A percentile compares a stretch with the other conserved stretches of the same genome.
phyloP scores from a whole-genome alignment of 2,329 filamentous ascomycete species.

The Zasmidium angulare region DNA sequence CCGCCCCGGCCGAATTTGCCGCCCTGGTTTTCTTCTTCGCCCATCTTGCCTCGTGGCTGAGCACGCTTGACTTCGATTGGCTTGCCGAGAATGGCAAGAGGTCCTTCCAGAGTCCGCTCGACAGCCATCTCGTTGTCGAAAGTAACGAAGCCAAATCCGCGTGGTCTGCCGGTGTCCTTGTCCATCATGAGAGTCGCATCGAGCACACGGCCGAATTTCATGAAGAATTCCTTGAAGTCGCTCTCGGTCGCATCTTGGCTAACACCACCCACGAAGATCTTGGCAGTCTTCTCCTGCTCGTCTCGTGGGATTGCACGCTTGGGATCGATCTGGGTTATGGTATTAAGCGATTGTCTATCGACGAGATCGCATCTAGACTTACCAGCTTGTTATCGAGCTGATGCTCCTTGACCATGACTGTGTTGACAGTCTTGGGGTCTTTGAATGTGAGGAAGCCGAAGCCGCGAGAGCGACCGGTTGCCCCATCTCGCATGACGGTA shows the following conservation, averaged over 20 bases:
- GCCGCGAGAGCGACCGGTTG: slow-evolving; percentile 87
- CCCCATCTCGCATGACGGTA: slow-evolving; percentile 98
- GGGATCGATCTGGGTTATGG: slow-evolving; percentile 75
- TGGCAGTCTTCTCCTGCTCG: slow-evolving; percentile 96
- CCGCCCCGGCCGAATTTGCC: slow-evolving; percentile 42
- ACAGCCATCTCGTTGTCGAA: slow-evolving; percentile 96
- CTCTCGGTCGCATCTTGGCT: slow-evolving; percentile 95
- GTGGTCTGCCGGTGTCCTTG: slow-evolving; percentile 94
- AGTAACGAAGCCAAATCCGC: slow-evolving; percentile 96
- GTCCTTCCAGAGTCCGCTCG: slow-evolving; percentile 80
- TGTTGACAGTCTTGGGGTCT: slow-evolving; percentile 96
- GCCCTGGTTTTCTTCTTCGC: slow-evolving; percentile 72
- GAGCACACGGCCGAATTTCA: slow-evolving; percentile 91
- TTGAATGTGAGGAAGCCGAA: slow-evolving; percentile 98
- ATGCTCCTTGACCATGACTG: slow-evolving; percentile 99
- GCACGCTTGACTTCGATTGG: slow-evolving; percentile 98
- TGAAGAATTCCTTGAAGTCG: slow-evolving; percentile 96
- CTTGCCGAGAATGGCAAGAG: slow-evolving; percentile 91
- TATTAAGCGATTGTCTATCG: slow-evolving; percentile 31
- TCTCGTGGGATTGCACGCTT: slow-evolving; percentile 96
- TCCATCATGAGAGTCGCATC: slow-evolving; percentile 99
- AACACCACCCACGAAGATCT: slow-evolving; percentile 97
- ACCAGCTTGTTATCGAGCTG: slow-evolving; percentile 98
- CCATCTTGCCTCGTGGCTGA: slow-evolving; percentile 89
- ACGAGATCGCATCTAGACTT: slow-evolving; percentile 43